Conservation (phyloP, 805 yeast species). For the Candida ascalaphidarum region DNA sequence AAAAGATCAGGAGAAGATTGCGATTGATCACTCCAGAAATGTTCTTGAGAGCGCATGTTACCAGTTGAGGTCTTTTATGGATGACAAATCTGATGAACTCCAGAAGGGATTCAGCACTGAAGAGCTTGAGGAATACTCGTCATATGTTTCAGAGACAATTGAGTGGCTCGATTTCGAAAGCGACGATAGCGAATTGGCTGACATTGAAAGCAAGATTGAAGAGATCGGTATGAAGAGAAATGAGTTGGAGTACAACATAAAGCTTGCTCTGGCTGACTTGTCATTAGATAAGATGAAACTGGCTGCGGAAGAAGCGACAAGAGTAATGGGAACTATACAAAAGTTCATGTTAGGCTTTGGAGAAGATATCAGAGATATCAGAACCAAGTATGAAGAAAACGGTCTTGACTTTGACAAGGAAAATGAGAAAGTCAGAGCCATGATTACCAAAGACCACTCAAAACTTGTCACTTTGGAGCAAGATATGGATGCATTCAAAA, state of each 20-base stretch:
- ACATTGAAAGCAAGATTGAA: slow-evolving; percentile 16
- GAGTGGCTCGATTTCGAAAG: slow-evolving; percentile 80
- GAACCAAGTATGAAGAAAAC: slow-evolving; percentile 33
- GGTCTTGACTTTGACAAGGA: slow-evolving; percentile 47
- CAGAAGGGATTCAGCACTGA: slow-evolving; percentile 29
- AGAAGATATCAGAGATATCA: slow-evolving; percentile 33
- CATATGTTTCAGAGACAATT: slow-evolving; percentile 37
- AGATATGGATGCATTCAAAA: slow-evolving; percentile 16
- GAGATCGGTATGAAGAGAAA: slow-evolving; percentile 10
- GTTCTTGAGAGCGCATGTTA: slow-evolving; percentile 68
- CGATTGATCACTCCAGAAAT: slow-evolving; percentile 54
- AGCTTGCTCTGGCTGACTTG: slow-evolving; percentile 38
- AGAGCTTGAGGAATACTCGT: slow-evolving; percentile 20
- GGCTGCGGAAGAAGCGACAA: slow-evolving; percentile 37
- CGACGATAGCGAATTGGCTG: slow-evolving; percentile 34
- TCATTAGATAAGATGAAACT: slow-evolving; percentile 17
- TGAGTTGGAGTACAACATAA: slow-evolving; percentile 24
- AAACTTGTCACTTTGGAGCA: slow-evolving; percentile 17
- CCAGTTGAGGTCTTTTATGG: slow-evolving; percentile 51
- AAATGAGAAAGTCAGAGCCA: slow-evolving; percentile 31
- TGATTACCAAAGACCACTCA: slow-evolving; percentile 9
- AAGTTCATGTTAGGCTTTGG: slow-evolving; percentile 36
- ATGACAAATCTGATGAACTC: slow-evolving; percentile 38
- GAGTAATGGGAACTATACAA: slow-evolving; percentile 34
- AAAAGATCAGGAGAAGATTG: slow-evolving; percentile 46